Conservation (phyloP, 2,329 filamentous ascomycete species). For the Pyrenophora teres region DNA sequence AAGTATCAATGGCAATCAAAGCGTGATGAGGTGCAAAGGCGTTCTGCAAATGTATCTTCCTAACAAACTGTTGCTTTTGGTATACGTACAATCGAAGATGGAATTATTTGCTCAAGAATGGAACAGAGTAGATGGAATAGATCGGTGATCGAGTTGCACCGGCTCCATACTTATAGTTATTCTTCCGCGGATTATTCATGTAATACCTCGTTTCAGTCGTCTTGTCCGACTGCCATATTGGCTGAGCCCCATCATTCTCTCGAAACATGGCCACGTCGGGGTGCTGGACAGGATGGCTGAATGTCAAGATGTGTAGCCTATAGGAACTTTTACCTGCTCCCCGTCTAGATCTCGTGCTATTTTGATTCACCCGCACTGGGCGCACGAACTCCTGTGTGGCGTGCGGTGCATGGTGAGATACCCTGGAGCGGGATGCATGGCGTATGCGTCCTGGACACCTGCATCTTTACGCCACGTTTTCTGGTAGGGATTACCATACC, state of each 20-base stretch:
- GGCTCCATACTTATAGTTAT: slow-evolving; percentile 7
- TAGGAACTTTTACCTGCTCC: slow-evolving; percentile 4
- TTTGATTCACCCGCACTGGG: background rate
- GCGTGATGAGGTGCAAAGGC: background rate
- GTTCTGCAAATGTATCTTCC: no score
- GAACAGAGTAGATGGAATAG: background rate
- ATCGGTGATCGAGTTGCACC: slow-evolving; percentile 3
- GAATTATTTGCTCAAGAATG: background rate
- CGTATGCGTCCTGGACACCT: background rate
- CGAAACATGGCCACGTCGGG: background rate
- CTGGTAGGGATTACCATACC: background rate
- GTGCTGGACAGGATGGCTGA: background rate
- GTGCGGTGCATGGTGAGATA: background rate
- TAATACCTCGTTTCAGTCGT: background rate
- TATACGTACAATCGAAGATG: background rate
- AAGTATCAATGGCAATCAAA: no score
- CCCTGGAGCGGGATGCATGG: background rate
- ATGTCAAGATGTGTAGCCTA: background rate
- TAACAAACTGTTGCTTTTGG: background rate
- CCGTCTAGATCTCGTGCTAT: slow-evolving; percentile 3
- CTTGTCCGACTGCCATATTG: background rate
- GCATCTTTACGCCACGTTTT: background rate
- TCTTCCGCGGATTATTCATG: background rate
- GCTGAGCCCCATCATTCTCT: background rate
- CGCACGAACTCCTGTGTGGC: slow-evolving; percentile 1